phyloP scores from a whole-genome alignment of 148 eudicot genomes.

The Fagopyrum esculentum region DNA sequence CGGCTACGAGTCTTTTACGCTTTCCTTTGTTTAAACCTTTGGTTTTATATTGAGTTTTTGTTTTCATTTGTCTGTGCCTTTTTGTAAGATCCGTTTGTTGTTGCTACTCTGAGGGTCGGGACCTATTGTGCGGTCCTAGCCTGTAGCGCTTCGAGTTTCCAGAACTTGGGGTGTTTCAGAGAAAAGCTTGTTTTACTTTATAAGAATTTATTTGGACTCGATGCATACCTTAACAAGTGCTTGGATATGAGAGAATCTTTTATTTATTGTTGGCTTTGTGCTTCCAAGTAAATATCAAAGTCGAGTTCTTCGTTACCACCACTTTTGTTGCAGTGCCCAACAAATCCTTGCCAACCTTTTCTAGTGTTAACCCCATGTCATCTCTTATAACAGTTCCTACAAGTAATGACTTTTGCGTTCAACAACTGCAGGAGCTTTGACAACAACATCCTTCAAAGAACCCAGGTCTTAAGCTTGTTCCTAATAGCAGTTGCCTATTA shows the following conservation, averaged over 20 bases:
- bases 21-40: too few species aligned
- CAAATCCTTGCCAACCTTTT: constrained; percentile 49
- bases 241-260: constrained; percentile 57
- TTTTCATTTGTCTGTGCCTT: too few species aligned
- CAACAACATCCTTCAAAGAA: constrained; percentile 65
- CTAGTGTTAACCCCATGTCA: constrained; percentile 65
- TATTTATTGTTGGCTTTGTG: constrained; percentile 54
- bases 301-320: constrained; percentile 64
- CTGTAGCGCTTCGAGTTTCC: too few species aligned
- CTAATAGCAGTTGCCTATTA: constrained; percentile 67
- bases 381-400: constrained; percentile 75
- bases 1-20: too few species aligned
- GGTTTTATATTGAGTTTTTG: too few species aligned
- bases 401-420: constrained; percentile 79
- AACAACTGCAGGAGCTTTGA: constrained; percentile 86
- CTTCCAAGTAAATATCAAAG: constrained; percentile 77
- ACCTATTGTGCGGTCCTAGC: too few species aligned
- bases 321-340: constrained; percentile 74
- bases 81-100: too few species aligned
- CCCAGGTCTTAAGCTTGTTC: constrained; percentile 65
- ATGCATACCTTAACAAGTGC: constrained; percentile 61
- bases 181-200: not conserved
- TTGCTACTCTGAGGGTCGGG: too few species aligned
- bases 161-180: not conserved
- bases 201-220: not conserved